Conservation (phyloP, 768 basidiomycete species). For the Phanerochaete sordida region DNA sequence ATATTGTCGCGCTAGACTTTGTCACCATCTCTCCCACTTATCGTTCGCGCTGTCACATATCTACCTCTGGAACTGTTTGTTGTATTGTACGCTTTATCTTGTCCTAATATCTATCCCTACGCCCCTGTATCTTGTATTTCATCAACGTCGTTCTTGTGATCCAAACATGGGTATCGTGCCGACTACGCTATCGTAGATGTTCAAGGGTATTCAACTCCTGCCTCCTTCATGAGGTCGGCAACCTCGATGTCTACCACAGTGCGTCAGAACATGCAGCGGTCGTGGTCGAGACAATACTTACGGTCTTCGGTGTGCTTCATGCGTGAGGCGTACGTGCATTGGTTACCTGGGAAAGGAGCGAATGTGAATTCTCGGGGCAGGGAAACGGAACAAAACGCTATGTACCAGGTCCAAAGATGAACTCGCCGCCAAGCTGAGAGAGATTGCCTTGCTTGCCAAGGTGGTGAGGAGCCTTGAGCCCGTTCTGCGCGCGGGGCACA, state of each 20-base stretch:
- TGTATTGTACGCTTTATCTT: too few relatives aligned
- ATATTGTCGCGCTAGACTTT: neutral
- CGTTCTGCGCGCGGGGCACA: constrained; percentile 7
- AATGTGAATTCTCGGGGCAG: too few relatives aligned
- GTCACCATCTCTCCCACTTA: neutral
- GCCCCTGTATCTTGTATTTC: too few relatives aligned
- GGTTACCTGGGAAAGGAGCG: too few relatives aligned
- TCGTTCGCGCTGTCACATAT: neutral
- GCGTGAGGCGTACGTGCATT: constrained; percentile 48
- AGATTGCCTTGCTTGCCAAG: constrained; percentile 63
- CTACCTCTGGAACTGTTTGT: neutral
- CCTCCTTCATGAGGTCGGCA: constrained; percentile 42
- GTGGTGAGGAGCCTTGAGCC: constrained; percentile 38
- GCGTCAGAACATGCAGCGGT: neutral
- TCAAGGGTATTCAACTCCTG: constrained; percentile 31
- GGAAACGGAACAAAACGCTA: too few relatives aligned
- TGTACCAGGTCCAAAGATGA: constrained; percentile 56
- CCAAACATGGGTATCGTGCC: too few relatives aligned
- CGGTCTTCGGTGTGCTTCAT: constrained; percentile 66
- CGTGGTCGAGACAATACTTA: constrained; percentile 17
- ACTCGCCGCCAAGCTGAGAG: constrained; percentile 63
- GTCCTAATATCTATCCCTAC: too few relatives aligned
- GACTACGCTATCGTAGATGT: too few relatives aligned
- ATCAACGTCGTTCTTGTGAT: too few relatives aligned
- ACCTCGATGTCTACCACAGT: constrained; percentile 42